phyloP scores from a whole-genome alignment of 805 yeast species.

The Pichia californica region DNA sequence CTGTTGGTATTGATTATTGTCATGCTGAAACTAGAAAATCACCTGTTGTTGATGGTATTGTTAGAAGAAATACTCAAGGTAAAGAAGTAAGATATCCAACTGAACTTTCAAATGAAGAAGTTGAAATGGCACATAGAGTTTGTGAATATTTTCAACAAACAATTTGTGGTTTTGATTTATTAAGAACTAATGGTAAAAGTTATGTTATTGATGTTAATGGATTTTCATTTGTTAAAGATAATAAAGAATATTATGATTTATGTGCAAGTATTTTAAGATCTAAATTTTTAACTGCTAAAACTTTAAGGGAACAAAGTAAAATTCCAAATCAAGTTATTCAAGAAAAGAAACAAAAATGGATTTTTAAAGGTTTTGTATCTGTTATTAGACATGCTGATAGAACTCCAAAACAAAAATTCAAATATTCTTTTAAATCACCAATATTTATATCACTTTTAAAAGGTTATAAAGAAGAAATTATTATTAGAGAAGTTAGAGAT shows the following conservation, averaged over 20 bases:
- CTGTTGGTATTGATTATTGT: conserved; percentile 85
- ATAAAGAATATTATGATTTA: conserved; percentile 73
- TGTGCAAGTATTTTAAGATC: conserved; percentile 73
- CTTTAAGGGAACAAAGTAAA: conserved; percentile 35
- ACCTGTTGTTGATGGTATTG: conserved; percentile 99
- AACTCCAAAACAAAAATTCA: conserved; percentile 96
- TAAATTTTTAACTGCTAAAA: conserved; percentile 61
- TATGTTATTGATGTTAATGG: conserved; percentile 98
- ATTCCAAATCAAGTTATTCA: conserved; percentile 33
- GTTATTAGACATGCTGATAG: conserved; percentile 97
- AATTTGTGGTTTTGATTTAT: conserved; percentile 92
- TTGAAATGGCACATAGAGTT: conserved; percentile 71
- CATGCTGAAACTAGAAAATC: conserved; percentile 98
- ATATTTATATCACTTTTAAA: conserved; percentile 79
- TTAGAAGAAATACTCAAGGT: conserved; percentile 94
- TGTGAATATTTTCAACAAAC: conserved; percentile 79
- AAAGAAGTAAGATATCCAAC: conserved; percentile 92
- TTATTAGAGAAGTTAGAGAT: conserved; percentile 84
- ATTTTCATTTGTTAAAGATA: conserved; percentile 94
- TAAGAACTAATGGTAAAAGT: conserved; percentile 81
- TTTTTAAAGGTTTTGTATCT: conserved; percentile 84
- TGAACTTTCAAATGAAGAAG: conserved; percentile 67
- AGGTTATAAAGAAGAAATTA: conserved; percentile 94
- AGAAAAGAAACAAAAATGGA: conserved; percentile 87
- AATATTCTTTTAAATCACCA: conserved; percentile 86